Base-by-base conservation (phyloP, 106 monocot species). In the Chionographis japonica region DNA sequence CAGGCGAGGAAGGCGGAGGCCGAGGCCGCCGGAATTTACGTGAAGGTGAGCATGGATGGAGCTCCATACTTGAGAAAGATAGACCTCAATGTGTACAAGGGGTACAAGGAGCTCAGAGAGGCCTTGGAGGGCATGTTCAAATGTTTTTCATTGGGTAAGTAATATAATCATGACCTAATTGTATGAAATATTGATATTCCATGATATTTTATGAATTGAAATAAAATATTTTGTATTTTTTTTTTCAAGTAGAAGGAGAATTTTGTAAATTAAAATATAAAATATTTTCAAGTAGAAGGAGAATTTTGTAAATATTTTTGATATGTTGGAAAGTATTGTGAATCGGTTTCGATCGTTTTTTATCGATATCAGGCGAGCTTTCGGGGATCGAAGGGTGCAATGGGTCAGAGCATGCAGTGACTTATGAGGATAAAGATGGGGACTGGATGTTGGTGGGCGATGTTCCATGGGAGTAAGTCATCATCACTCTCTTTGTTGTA, bases 361-460 rank as follows among this genome's bases (percentile, higher is more conserved):
- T 60, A 27, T 36, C n/a, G 11, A 6, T 37, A 37, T 37, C 54
- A 54, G 68, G 69, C 0, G 69, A 68, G 27, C 35, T 66, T 53
- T 68, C 61, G 17, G 53, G 46, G 67, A 61, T 56, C 61, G 61
- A 60, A 42, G 54, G 68, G 0, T 41, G 59, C 37, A 49, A 43
- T 40, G 67, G 77, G 41, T 78, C 72, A 6, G 72, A 67, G 8
- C 70, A 70, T 65, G 80, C 74, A 16, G 40, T 80, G 16, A 60
- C 80, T 4, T 80, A 80, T 58, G 74, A 80, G 40, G 80, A 80
- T 66, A 80, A 80, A 66, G 80, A 74, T 55, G 70, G 73, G 19
- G 80, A 80, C 18, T 74, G 62, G 74, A 80, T 80, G 80, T 13
- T 80, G n/a, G 80, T 74, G 54, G 80, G 80, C 74, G 80, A 80